Evolutionary conservation across 2,329 filamentous ascomycete species (phyloP).

Genomic region (Teratosphaeria epicoccoides): DNA sequence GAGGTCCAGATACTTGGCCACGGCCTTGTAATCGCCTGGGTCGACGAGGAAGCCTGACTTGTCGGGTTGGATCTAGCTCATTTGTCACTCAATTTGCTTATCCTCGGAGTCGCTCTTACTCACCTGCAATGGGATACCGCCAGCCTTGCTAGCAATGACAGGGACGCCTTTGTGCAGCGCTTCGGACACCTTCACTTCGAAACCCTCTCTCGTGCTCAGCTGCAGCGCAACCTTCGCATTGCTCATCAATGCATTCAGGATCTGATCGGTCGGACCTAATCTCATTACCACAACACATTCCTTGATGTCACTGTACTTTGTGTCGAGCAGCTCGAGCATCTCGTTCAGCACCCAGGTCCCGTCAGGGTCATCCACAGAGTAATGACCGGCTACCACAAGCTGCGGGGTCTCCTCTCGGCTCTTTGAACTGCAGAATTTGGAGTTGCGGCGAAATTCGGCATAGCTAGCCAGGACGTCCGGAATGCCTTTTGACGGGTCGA

Average conservation of each 20-base stretch:
- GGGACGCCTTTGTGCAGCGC: constrained; percentile 70
- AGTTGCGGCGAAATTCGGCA: constrained; percentile 52
- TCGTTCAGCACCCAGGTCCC: constrained; percentile 61
- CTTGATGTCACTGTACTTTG: constrained; percentile 44
- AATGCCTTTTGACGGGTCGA: constrained; percentile 76
- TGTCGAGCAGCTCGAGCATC: constrained; percentile 57
- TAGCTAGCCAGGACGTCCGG: constrained; percentile 67
- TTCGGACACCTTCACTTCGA: constrained; percentile 80
- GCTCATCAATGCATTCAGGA: constrained; percentile 65
- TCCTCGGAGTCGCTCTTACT: background rate
- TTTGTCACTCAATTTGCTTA: background rate
- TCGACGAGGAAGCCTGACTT: constrained; percentile 66
- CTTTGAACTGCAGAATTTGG: constrained; percentile 43
- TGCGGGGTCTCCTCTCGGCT: constrained; percentile 49
- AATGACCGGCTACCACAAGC: constrained; percentile 67
- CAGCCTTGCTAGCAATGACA: constrained; percentile 62
- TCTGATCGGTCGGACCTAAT: constrained; percentile 65
- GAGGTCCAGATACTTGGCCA: constrained; percentile 55
- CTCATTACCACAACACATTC: constrained; percentile 64
- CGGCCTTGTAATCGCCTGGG: constrained; percentile 57
- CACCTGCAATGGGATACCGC: constrained; percentile 73
- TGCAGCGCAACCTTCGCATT: constrained; percentile 65
- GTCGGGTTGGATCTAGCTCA: constrained; percentile 40
- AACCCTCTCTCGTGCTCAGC: constrained; percentile 70
- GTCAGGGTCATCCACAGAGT: constrained; percentile 72